A percentile compares a stretch with the other conserved stretches of the same genome.
Conservation (phyloP, 108 stramenopile species). For the Fistulifera solaris region DNA sequence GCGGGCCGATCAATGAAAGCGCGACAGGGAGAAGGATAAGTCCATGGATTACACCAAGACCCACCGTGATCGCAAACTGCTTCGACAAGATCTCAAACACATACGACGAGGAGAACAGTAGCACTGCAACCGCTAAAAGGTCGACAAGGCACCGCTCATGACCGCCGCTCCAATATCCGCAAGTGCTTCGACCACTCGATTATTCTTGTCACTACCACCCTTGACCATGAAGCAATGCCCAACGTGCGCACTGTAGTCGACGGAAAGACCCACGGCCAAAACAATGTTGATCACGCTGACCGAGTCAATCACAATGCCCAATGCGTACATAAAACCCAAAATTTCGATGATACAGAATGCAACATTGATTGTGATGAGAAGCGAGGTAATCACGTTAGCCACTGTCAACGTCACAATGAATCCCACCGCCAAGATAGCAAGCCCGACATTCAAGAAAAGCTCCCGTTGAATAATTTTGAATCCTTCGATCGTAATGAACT, state of each 20-base stretch:
- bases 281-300: slow-evolving; percentile 79
- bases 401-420: slow-evolving; percentile 57
- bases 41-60: slow-evolving; percentile 49
- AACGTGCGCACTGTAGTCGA: slow-evolving; percentile 83
- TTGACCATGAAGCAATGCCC: slow-evolving; percentile 64
- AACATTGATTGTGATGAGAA: slow-evolving; percentile 64
- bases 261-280: slow-evolving; percentile 74
- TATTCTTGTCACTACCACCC: slow-evolving; percentile 47
- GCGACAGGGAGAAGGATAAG: slow-evolving; percentile 56
- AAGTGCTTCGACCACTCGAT: slow-evolving; percentile 39
- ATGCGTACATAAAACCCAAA: slow-evolving; percentile 73
- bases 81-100: slow-evolving; percentile 55
- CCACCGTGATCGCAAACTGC: slow-evolving; percentile 62
- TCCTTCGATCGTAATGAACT: slow-evolving; percentile 46
- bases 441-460: slow-evolving; percentile 43
- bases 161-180: slow-evolving; percentile 72
- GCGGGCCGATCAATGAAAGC: slow-evolving; percentile 45
- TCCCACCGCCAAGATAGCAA: slow-evolving; percentile 42
- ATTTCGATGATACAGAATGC: slow-evolving; percentile 70
- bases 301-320: slow-evolving; percentile 70
- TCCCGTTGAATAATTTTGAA: slow-evolving; percentile 49
- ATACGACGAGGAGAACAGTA: slow-evolving; percentile 43
- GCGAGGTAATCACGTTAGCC: slow-evolving; percentile 40
- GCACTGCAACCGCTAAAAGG: slow-evolving; percentile 74
- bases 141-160: slow-evolving; percentile 56